phyloP scores from a whole-genome alignment of 1,139 yeast genomes.

The Candida sp. region DNA sequence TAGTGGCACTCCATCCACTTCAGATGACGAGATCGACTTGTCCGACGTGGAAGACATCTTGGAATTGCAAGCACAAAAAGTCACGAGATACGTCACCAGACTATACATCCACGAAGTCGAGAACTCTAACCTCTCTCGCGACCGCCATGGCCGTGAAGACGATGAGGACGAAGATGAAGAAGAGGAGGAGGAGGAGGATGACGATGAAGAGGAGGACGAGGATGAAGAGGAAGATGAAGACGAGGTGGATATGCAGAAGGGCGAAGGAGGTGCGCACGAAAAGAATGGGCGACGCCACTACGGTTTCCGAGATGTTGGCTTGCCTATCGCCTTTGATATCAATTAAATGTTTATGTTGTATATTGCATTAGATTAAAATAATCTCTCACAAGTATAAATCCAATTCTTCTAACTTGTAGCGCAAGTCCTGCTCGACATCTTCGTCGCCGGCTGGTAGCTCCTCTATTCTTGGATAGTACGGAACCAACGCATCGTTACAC shows the following conservation, averaged over 20 bases:
- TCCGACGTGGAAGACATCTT: slow-evolving; percentile 42
- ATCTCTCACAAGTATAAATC: slow-evolving; percentile 32
- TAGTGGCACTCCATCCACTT: slow-evolving; percentile 20
- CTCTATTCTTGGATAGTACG: slow-evolving; percentile 73
- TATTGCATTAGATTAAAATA: neutral
- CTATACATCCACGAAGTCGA: slow-evolving; percentile 43
- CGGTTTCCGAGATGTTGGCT: neutral
- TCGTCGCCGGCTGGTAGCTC: slow-evolving; percentile 23
- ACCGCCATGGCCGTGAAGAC: slow-evolving; percentile 13
- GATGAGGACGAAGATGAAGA: slow-evolving; percentile 11
- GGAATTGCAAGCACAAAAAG: slow-evolving; percentile 55
- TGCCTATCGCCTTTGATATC: slow-evolving; percentile 3
- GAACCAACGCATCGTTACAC: slow-evolving; percentile 77
- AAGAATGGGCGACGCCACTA: neutral
- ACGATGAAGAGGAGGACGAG: slow-evolving; percentile 2
- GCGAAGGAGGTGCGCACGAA: neutral
- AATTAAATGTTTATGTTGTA: neutral
- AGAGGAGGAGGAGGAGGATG: neutral
- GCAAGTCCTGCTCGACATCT: slow-evolving; percentile 5
- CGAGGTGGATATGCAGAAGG: neutral
- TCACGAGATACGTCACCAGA: slow-evolving; percentile 49
- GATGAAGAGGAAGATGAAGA: neutral
- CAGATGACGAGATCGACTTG: slow-evolving; percentile 22
- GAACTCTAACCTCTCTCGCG: slow-evolving; percentile 7
- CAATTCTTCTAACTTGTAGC: slow-evolving; percentile 39